Percentiles rank a stretch among this genome's conserved stretches.
These are phyloP conservation scores for Cytospora piceae DNA, from an alignment of 2,329 filamentous ascomycete genomes.

Conservation along the genomic window DNA sequence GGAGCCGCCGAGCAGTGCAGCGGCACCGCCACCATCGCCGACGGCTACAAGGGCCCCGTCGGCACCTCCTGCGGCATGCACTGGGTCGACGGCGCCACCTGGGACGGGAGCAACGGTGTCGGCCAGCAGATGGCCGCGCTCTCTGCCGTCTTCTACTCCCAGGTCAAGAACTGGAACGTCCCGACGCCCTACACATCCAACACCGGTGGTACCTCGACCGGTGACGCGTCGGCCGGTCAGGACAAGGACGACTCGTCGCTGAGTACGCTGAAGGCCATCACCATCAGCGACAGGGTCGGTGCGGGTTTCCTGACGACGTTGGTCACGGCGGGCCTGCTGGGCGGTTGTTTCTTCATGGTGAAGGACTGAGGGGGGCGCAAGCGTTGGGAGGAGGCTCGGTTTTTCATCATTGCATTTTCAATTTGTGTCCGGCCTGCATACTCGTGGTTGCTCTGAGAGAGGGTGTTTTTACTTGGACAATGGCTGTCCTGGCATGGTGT, in stretches of 20 bases:
- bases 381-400: background rate
- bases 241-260: constrained; percentile 24
- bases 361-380: constrained; percentile 23
- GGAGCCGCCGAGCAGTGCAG: constrained; percentile 45
- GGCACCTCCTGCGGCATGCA: constrained; percentile 49
- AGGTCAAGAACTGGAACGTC: constrained; percentile 38
- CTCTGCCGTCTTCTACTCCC: constrained; percentile 46
- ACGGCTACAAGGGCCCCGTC: constrained; percentile 41
- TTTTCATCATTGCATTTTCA: constrained; percentile 12
- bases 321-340: constrained; percentile 20
- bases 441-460: constrained; percentile 1
- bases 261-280: constrained; percentile 24
- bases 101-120: constrained; percentile 49
- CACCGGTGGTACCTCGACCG: constrained; percentile 20
- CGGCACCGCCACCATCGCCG: constrained; percentile 34
- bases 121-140: constrained; percentile 52
- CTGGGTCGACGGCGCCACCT: constrained; percentile 46
- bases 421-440: background rate
- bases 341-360: constrained; percentile 29
- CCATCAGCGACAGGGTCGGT: constrained; percentile 20
- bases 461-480: constrained; percentile 8
- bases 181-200: constrained; percentile 27
- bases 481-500: constrained; percentile 24
- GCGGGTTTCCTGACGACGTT: constrained; percentile 28
- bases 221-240: constrained; percentile 22